Evolutionary conservation across 306 rosid genomes (phyloP).

Genomic region (Medicago ruthenica): DNA sequence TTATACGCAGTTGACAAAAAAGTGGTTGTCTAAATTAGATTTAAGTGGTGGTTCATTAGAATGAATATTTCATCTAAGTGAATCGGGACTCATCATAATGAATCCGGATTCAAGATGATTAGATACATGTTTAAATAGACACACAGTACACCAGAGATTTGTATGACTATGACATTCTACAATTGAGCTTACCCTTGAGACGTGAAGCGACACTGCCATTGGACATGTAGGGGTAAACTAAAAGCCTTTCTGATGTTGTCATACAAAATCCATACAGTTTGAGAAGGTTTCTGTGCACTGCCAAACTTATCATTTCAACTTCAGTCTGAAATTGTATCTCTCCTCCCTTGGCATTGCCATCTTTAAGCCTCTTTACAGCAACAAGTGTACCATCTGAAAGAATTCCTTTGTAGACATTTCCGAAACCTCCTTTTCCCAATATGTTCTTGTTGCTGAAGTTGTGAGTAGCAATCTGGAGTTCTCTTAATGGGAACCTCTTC

Average conservation of each 20-base stretch:
- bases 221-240: slow-evolving; percentile 92
- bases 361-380: slow-evolving; percentile 94
- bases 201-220: slow-evolving; percentile 97
- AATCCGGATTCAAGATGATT: too few species aligned
- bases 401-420: slow-evolving; percentile 90
- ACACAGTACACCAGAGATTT: too few species aligned
- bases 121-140: too few species aligned
- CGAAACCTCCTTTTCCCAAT: slow-evolving; percentile 92
- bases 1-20: too few species aligned
- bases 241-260: slow-evolving; percentile 81
- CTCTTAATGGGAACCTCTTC: slow-evolving; percentile 84
- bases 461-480: slow-evolving; percentile 85
- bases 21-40: too few species aligned
- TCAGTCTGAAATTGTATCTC: slow-evolving; percentile 96
- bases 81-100: too few species aligned
- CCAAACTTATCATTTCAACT: slow-evolving; percentile 96
- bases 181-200: slow-evolving; percentile 70
- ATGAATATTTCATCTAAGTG: too few species aligned
- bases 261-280: slow-evolving; percentile 82
- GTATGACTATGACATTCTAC: too few species aligned
- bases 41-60: too few species aligned
- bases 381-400: slow-evolving; percentile 79
- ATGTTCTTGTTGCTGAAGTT: slow-evolving; percentile 90
- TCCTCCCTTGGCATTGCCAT: slow-evolving; percentile 80
- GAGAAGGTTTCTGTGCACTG: slow-evolving; percentile 90